A percentile compares a stretch with the other conserved stretches of the same genome.
Conservation (phyloP, 768 basidiomycete genomes). For the Amanita rubescens region DNA sequence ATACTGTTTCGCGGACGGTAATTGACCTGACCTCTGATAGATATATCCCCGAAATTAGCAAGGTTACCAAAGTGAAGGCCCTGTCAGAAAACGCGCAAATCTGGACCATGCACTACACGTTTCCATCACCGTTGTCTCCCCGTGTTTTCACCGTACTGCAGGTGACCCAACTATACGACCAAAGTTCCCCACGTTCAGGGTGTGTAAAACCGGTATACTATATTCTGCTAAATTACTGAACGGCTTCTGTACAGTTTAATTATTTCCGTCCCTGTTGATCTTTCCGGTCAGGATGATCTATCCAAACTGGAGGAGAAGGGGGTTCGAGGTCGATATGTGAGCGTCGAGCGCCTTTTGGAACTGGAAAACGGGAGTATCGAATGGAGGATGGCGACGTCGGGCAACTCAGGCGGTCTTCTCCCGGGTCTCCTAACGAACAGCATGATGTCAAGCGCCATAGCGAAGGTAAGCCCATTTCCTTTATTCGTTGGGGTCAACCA, state of each 20-base stretch:
- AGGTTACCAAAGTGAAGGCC: conserved; percentile 53
- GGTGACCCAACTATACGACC: conserved; percentile 43
- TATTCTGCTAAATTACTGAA: conserved; percentile 13
- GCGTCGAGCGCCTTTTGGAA: conserved; percentile 60
- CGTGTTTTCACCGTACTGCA: conserved; percentile 74
- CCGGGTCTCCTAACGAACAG: conserved; percentile 57
- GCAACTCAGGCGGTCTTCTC: conserved; percentile 62
- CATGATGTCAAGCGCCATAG: conserved; percentile 55
- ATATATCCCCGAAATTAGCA: conserved; percentile 58
- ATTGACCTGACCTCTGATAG: conserved; percentile 27
- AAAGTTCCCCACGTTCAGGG: conserved; percentile 46
- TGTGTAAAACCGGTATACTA: conserved; percentile 26
- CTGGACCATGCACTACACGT: conserved; percentile 70
- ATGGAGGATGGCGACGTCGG: conserved; percentile 79
- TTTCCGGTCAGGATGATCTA: conserved; percentile 50
- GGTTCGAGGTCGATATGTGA: conserved; percentile 60
- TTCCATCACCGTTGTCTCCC: conserved; percentile 62
- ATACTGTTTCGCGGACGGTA: not conserved
- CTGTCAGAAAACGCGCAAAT: conserved; percentile 58
- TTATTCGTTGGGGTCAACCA: not conserved
- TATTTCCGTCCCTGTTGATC: conserved; percentile 64
- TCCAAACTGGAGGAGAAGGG: conserved; percentile 57
- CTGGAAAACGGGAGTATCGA: conserved; percentile 57
- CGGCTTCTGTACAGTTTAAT: conserved; percentile 26
- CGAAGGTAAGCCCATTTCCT: conserved; percentile 36